Evolutionary conservation across 352 stramenopile species (phyloP).

Genomic region (Phytophthora lateralis): DNA sequence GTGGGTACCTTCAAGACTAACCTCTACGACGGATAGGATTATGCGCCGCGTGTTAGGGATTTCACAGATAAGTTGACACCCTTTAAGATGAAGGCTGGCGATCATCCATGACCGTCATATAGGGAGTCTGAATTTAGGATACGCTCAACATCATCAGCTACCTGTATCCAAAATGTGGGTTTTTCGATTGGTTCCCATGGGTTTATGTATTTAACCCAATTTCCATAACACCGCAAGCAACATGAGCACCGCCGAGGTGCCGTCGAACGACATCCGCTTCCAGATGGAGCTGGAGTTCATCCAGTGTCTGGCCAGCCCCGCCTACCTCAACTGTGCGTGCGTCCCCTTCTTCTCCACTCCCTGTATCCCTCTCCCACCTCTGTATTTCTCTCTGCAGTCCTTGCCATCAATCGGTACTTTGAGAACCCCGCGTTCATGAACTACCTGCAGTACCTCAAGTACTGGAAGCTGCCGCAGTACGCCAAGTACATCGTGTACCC

Average conservation of each 20-base stretch:
- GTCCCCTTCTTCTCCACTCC: neutral
- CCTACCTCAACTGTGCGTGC: slow-evolving; percentile 88
- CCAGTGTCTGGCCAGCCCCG: slow-evolving; percentile 88
- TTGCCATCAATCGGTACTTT: slow-evolving; percentile 92
- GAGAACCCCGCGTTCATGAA: slow-evolving; percentile 90
- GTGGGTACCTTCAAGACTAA: too few relatives aligned
- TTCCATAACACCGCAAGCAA: neutral
- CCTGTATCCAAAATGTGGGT: too few relatives aligned
- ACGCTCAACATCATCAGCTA: too few relatives aligned
- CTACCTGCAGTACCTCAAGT: slow-evolving; percentile 93
- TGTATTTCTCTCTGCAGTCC: slow-evolving; percentile 41
- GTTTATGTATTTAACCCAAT: too few relatives aligned
- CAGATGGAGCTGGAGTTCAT: slow-evolving; percentile 94
- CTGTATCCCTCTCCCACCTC: neutral
- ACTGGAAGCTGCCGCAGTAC: slow-evolving; percentile 93
- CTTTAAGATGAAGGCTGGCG: too few relatives aligned
- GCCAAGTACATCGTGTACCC: slow-evolving; percentile 91
- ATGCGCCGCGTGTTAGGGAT: too few relatives aligned
- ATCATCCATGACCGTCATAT: too few relatives aligned
- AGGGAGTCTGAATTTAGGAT: too few relatives aligned
- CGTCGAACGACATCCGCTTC: slow-evolving; percentile 91
- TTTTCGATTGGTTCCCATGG: too few relatives aligned
- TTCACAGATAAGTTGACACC: too few relatives aligned
- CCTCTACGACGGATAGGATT: too few relatives aligned
- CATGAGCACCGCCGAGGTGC: slow-evolving; percentile 51